Percentiles rank a stretch among this genome's conserved stretches.
These are phyloP conservation scores for Ogataea glucozyma DNA, from an alignment of 805 yeast genomes.

Conservation along the genomic window DNA sequence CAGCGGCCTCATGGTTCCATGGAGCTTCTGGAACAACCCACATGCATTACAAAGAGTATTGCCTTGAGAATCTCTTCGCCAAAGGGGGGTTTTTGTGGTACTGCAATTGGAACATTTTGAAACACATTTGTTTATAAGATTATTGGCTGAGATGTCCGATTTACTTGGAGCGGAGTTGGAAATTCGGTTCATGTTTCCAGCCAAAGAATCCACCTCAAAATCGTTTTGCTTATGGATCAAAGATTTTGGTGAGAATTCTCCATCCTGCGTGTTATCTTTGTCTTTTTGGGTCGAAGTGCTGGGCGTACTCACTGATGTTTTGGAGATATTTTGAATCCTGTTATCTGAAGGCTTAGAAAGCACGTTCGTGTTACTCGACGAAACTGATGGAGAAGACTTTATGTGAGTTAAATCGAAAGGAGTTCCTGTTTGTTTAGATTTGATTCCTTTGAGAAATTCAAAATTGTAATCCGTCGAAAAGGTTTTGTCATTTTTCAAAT, in stretches of 20 bases:
- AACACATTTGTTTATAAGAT: slow-evolving; percentile 13
- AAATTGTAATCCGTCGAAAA: slow-evolving; percentile 25
- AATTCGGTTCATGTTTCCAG: slow-evolving; percentile 1
- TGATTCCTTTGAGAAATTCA: slow-evolving; percentile 24
- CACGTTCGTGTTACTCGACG: slow-evolving; percentile 25
- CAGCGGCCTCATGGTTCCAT: slow-evolving; percentile 62
- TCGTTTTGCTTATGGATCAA: neutral
- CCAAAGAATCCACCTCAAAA: neutral
- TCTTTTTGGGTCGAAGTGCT: neutral
- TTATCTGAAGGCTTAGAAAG: neutral
- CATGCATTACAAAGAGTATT: slow-evolving; percentile 66
- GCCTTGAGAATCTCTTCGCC: slow-evolving; percentile 62
- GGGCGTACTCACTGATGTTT: neutral
- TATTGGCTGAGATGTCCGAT: neutral
- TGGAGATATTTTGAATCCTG: neutral
- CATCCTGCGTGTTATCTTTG: neutral
- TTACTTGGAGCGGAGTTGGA: slow-evolving; percentile 23
- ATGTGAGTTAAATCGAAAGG: slow-evolving; percentile 19
- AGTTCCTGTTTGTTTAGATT: slow-evolving; percentile 9
- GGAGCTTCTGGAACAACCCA: slow-evolving; percentile 59
- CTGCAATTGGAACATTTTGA: slow-evolving; percentile 58
- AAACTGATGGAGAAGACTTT: slow-evolving; percentile 29
- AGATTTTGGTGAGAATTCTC: neutral
- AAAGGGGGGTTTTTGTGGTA: slow-evolving; percentile 59
- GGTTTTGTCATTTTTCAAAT: slow-evolving; percentile 28